Conservation (phyloP, 345 rosid species). For the Anacardium occidentale region DNA sequence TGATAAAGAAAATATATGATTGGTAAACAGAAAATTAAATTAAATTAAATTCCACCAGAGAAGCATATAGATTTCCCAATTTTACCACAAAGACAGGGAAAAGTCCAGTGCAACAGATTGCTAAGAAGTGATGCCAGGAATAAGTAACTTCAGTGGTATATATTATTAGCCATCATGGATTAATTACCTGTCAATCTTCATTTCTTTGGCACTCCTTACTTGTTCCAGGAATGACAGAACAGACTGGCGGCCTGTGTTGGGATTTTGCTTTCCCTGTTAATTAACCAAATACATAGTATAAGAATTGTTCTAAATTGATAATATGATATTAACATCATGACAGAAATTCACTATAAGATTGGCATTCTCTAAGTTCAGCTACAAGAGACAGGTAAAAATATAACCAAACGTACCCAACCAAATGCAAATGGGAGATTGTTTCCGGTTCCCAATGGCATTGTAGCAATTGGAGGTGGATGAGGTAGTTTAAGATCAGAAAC, state of each 20-base stretch:
- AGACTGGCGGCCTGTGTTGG: conserved; percentile 51
- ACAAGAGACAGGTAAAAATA: conserved; percentile 3
- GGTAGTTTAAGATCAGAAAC: conserved; percentile 71
- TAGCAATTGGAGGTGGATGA: conserved; percentile 62
- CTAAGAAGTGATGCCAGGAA: background rate
- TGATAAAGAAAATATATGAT: conserved; percentile 7
- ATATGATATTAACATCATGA: background rate
- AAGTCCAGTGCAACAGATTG: background rate
- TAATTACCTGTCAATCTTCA: conserved; percentile 64
- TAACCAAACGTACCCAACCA: conserved; percentile 71
- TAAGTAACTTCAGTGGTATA: background rate
- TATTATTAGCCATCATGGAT: background rate
- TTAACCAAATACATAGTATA: conserved; percentile 7
- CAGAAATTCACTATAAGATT: background rate
- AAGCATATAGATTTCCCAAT: background rate
- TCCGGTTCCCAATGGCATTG: conserved; percentile 74
- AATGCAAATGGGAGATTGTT: conserved; percentile 74
- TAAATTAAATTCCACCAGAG: background rate
- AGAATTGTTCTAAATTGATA: background rate
- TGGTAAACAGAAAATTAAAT: background rate
- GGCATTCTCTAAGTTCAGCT: background rate
- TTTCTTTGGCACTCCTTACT: conserved; percentile 60
- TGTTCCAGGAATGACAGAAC: conserved; percentile 50
- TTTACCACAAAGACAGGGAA: too few relatives aligned
- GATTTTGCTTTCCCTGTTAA: conserved; percentile 72